A percentile compares a stretch with the other conserved stretches of the same genome.
phyloP scores from a whole-genome alignment of 495 filamentous ascomycete species.

The Neurospora intermedia region DNA sequence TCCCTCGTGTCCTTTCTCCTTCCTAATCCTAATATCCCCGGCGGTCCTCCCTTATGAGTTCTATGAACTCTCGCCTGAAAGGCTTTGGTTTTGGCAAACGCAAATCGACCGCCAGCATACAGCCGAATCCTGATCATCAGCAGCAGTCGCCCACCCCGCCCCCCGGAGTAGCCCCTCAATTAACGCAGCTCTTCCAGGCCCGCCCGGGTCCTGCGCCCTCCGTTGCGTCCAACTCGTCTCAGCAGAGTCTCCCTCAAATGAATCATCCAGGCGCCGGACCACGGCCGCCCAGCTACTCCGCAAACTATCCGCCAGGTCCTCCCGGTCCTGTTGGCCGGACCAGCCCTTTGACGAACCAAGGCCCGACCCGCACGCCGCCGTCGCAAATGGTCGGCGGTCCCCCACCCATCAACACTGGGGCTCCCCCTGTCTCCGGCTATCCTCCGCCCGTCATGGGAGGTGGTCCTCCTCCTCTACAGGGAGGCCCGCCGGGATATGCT shows the following conservation, averaged over 20 bases:
- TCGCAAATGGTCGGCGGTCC: slow-evolving; percentile 59
- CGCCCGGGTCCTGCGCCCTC: slow-evolving; percentile 32
- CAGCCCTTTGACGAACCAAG: slow-evolving; percentile 37
- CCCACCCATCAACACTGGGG: slow-evolving; percentile 59
- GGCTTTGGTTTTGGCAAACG: slow-evolving; percentile 48
- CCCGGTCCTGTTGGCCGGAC: slow-evolving; percentile 40
- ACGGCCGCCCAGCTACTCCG: slow-evolving; percentile 66
- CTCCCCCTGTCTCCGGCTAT: slow-evolving; percentile 40
- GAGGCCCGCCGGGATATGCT: slow-evolving; percentile 35
- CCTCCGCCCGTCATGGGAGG: slow-evolving; percentile 43
- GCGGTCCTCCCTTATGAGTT: slow-evolving; percentile 43
- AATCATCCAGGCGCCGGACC: slow-evolving; percentile 46
- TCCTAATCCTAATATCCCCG: slow-evolving; percentile 5
- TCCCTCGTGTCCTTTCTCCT: slow-evolving; percentile 16
- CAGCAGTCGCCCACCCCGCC: slow-evolving; percentile 21
- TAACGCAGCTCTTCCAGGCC: slow-evolving; percentile 31
- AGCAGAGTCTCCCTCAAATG: slow-evolving; percentile 40
- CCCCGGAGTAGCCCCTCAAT: slow-evolving; percentile 30
- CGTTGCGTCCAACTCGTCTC: slow-evolving; percentile 35
- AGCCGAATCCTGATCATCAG: slow-evolving; percentile 12
- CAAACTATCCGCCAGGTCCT: slow-evolving; percentile 47
- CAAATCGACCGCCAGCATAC: slow-evolving; percentile 40
- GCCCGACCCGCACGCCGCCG: slow-evolving; percentile 39
- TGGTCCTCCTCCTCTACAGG: slow-evolving; percentile 41
- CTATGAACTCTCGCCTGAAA: slow-evolving; percentile 51